Base-by-base conservation (phyloP, 2,329 filamentous ascomycete genomes). In the Diaporthe amygdali region DNA sequence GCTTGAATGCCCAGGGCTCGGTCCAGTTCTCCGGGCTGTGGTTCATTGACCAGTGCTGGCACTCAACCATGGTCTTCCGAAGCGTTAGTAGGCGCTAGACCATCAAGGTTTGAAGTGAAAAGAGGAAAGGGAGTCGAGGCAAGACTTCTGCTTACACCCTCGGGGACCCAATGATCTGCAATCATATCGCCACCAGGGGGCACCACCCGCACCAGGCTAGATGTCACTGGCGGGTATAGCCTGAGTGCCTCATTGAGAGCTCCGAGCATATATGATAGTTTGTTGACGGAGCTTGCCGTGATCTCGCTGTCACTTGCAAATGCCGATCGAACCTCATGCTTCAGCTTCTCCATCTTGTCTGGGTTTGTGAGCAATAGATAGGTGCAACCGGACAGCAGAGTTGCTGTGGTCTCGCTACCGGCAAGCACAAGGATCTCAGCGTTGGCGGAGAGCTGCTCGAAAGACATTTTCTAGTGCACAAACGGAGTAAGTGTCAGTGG, bases 211-310 rank as follows among this genome's bases (percentile, higher is more conserved):
- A 59, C 52, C 34, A 74, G 27, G 2, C 66, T 69, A 4, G 61
- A 44, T 8, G 73, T 70, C n/a, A 64, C 63, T 7, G 73, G 73
- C n/a, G 82, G 80, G 61, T 82, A 83, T 52, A 83, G 74, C n/a
- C 83, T 78, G 27, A 84, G 71, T 9, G 75, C 76, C 75, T 84
- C 83, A 7, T 83, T 76, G n/a, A 84, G 74, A 55, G 75, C 77
- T 10, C 82, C 82, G 20, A 77, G 72, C 68, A 84, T 75, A 55
- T 84, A 84, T 30, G 71, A 47, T 0, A 83, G 73, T 4, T 72
- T 71, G 55, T 73, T 72, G 4, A 78, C 75, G 7, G 76, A 75
- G 9, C 72, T 70, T 25, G 80, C 72, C 15, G 73, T 76, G 61
- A 84, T 83, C 10, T 83, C 79, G 0, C 78, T 74, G 39, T 79